phyloP scores from a whole-genome alignment of 1,284 basidiomycete genomes.

The Cutaneotrichosporon cutaneum region DNA sequence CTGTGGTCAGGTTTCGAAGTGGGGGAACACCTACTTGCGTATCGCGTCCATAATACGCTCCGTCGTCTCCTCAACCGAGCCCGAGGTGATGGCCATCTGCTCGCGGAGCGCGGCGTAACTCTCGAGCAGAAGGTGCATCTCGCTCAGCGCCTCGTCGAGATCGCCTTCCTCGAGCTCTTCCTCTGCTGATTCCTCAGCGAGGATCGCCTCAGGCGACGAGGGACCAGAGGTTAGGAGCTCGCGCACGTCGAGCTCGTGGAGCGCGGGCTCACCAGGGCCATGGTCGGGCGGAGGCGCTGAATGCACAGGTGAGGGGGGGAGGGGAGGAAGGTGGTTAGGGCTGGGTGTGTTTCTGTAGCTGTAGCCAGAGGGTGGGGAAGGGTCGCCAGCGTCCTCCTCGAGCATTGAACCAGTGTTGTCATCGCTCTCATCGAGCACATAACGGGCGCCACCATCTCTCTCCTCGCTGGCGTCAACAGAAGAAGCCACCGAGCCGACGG shows the following conservation, averaged over 20 bases:
- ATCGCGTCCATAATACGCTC: slow-evolving; percentile 2
- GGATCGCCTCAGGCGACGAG: no score
- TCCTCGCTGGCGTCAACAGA: neutral
- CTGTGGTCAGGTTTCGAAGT: neutral
- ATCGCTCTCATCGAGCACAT: no score
- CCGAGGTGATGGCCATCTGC: neutral
- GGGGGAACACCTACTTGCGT: slow-evolving; percentile 5
- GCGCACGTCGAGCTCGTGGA: slow-evolving; percentile 1
- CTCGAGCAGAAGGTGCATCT: neutral
- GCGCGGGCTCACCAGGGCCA: neutral
- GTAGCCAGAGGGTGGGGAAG: no score
- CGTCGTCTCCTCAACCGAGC: slow-evolving; percentile 9
- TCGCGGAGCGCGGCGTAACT: neutral
- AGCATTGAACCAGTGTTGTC: no score
- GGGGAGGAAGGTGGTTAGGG: no score
- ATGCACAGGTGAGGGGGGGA: no score
- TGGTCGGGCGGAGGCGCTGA: no score
- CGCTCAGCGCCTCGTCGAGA: neutral
- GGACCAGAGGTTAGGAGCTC: neutral
- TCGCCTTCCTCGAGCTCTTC: neutral
- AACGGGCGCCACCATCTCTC: neutral
- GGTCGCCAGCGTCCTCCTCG: no score
- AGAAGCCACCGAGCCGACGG: neutral
- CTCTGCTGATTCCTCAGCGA: neutral
- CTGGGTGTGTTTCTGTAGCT: no score